These are phyloP conservation scores for Syncephalastrum contaminatum DNA, from an alignment of 371 early-diverging fungal species.

Conservation along the genomic window DNA sequence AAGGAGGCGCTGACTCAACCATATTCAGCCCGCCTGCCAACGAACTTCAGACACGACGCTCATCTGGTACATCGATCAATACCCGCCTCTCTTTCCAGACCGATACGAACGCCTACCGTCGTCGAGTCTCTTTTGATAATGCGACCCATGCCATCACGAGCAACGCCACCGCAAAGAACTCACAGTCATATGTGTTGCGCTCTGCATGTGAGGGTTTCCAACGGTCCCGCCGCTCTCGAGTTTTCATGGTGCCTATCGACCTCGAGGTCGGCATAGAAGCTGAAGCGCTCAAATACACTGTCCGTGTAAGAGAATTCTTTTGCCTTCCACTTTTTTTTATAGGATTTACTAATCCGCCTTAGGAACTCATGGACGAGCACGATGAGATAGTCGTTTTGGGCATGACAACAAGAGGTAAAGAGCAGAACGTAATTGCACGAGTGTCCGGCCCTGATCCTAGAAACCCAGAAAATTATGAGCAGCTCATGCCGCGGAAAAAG, in stretches of 20 bases:
- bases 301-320: slow-evolving; percentile 15
- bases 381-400: slow-evolving; percentile 12
- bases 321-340: background rate
- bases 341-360: background rate
- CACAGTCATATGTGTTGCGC: slow-evolving; percentile 20
- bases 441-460: background rate
- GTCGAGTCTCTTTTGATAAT: slow-evolving; percentile 34
- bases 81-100: slow-evolving; percentile 7
- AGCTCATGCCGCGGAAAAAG: slow-evolving; percentile 2
- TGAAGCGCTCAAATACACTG: slow-evolving; percentile 17
- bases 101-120: slow-evolving; percentile 9
- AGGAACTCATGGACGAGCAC: slow-evolving; percentile 13
- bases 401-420: background rate
- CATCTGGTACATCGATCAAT: too few species aligned
- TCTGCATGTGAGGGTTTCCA: slow-evolving; percentile 18
- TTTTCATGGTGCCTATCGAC: slow-evolving; percentile 28
- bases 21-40: too few species aligned
- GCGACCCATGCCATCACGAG: slow-evolving; percentile 1
- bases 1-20: too few species aligned
- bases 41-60: too few species aligned
- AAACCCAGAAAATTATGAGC: background rate
- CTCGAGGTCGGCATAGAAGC: slow-evolving; percentile 9
- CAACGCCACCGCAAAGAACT: slow-evolving; percentile 3
- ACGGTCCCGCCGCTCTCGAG: slow-evolving; percentile 17
- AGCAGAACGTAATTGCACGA: too few species aligned